Percentiles rank a stretch among this genome's conserved stretches.
These are phyloP conservation scores for Macadamia integrifolia DNA, from an alignment of 164 flowering plant genomes.

Conservation along the genomic window DNA sequence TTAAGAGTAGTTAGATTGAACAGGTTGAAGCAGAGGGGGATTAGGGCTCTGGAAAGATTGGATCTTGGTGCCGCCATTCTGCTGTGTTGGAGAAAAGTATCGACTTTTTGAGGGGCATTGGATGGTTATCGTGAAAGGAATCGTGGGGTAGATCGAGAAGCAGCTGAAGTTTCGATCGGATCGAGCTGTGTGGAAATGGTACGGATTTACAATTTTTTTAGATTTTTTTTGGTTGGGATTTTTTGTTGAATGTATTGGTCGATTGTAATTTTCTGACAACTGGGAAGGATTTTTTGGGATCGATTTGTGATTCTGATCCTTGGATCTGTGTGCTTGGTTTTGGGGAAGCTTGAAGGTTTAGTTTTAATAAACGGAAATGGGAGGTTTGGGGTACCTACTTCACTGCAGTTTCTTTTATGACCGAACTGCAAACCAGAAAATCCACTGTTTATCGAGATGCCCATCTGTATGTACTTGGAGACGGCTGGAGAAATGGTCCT, in stretches of 20 bases:
- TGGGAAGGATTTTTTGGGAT: neutral
- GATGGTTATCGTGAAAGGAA: neutral
- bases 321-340: neutral
- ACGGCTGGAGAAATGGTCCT: neutral
- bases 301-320: neutral
- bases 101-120: neutral
- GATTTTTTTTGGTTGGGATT: neutral
- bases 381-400: neutral
- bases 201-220: neutral
- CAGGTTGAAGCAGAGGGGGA: neutral
- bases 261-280: neutral
- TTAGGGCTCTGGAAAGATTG: neutral
- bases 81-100: neutral
- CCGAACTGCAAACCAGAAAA: neutral
- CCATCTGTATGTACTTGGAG: neutral
- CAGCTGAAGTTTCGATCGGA: conserved; percentile 7
- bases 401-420: neutral
- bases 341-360: neutral
- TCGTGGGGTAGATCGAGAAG: conserved; percentile 8
- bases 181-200: conserved; percentile 4
- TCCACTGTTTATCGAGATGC: neutral
- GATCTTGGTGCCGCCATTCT: neutral
- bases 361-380: neutral
- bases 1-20: neutral
- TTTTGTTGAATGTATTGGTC: neutral